Evolutionary conservation across 176 grass and related monocot species (phyloP).

Genomic region (Paspalum vaginatum): DNA sequence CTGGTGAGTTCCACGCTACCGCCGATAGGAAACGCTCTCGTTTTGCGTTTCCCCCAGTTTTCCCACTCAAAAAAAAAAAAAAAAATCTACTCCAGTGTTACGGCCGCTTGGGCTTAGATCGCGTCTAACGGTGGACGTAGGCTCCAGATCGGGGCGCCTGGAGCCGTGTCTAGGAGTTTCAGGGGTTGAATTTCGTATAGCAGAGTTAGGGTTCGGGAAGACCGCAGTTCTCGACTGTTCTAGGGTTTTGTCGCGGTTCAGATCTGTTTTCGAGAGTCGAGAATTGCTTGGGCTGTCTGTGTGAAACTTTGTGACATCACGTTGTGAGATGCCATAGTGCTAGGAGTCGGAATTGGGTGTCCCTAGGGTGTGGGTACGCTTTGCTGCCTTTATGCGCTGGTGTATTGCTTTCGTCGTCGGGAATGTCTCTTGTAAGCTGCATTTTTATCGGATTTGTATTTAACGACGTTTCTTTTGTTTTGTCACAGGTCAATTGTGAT

Average conservation of each 20-base stretch:
- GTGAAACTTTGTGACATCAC: background rate
- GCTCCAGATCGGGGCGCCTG: background rate
- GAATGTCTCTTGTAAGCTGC: background rate
- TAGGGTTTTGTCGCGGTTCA: conserved; percentile 13
- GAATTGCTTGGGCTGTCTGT: background rate
- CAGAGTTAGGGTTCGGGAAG: background rate
- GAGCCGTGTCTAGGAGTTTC: background rate
- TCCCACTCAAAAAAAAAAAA: no score
- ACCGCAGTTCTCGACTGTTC: background rate
- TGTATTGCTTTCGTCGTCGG: background rate
- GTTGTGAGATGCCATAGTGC: background rate
- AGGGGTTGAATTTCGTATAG: background rate
- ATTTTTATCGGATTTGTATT: background rate
- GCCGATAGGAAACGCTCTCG: no score
- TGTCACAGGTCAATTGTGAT: conserved; percentile 6
- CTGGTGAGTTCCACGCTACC: no score
- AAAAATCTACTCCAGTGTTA: background rate
- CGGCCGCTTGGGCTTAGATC: background rate
- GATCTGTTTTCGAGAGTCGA: conserved; percentile 19
- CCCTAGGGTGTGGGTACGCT: background rate
- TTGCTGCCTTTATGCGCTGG: background rate
- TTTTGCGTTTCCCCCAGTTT: no score
- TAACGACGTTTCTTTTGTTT: background rate
- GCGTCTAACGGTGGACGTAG: background rate
- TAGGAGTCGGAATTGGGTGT: background rate